Evolutionary conservation across 1,139 yeast species (phyloP), one percentile per base, ranked within the genome.

Genomic region (Magnusiomyces ingens): DNA sequence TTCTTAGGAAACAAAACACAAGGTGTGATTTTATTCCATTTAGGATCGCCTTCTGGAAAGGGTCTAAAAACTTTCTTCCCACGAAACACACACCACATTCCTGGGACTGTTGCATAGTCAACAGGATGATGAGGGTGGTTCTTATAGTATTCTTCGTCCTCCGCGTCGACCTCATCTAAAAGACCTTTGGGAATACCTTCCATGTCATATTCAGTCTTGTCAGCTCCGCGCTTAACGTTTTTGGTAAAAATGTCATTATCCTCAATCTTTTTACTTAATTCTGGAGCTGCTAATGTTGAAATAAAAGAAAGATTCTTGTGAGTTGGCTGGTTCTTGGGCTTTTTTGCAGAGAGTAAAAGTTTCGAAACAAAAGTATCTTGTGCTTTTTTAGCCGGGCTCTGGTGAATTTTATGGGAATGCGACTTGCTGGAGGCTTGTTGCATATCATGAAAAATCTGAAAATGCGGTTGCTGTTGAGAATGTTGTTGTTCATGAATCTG

Each of bases 51-150:
- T 15, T 59, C 56, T 10, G 66, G 63, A 47, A 68, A 65, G n/a
- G 72, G 73, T 37, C 74, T 58, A 52, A 70, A 71, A 36, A 71
- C 64, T 58, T 63, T 63, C 58, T 70, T 71, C 26, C 74, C 74
- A 15, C 74, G 62, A 55, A 71, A 71, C n/a, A 65, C 68, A 55
- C 65, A 70, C 73, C 72, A 68, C 70, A 71, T 65, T 6, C 72
- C 72, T 4, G 63, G 62, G 12, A 60, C 57, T 18, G 58, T 56
- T 17, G 62, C 58, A 26, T 32, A 1, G 49, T 49, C 32, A 29
- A 26, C 36, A 45, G 42, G 40, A 26, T 50, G 32, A 45, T 36
- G 35, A 42, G 44, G 22, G 12, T 40, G 21, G 22, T 15, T 15
- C 5, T n/a, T n/a, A 11, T 37, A 37, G n/a, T 13, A 13, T n/a